phyloP scores from a whole-genome alignment of 2,329 filamentous ascomycete genomes.

The Pseudogymnoascus sp. region DNA sequence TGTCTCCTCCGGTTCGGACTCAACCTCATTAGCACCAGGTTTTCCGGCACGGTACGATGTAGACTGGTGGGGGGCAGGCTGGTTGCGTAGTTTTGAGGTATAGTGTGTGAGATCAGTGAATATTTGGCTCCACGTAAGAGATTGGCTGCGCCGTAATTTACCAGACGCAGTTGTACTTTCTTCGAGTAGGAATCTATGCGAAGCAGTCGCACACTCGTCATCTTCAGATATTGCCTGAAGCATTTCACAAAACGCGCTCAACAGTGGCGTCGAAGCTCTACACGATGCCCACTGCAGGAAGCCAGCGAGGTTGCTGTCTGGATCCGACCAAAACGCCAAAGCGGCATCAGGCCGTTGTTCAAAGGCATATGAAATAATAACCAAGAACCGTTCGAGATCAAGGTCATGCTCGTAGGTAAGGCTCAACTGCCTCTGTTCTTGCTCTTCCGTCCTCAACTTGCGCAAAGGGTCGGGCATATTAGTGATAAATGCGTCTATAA shows the following conservation, averaged over 20 bases:
- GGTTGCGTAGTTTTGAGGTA: conserved; percentile 69
- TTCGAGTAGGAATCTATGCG: conserved; percentile 84
- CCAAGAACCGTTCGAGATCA: conserved; percentile 80
- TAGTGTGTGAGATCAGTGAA: conserved; percentile 86
- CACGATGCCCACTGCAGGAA: conserved; percentile 97
- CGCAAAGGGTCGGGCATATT: conserved; percentile 91
- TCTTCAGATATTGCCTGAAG: conserved; percentile 80
- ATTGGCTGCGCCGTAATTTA: conserved; percentile 75
- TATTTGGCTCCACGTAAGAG: conserved; percentile 88
- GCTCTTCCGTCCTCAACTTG: conserved; percentile 79
- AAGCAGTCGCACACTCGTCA: conserved; percentile 72
- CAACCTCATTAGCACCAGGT: conserved; percentile 59
- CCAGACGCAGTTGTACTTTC: conserved; percentile 68
- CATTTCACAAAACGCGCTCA: conserved; percentile 96
- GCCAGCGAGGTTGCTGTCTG: conserved; percentile 86
- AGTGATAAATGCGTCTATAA: conserved; percentile 87
- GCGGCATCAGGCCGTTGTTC: conserved; percentile 79
- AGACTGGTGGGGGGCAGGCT: conserved; percentile 50
- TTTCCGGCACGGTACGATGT: conserved; percentile 53
- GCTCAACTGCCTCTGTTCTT: conserved; percentile 70
- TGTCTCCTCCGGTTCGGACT: conserved; percentile 83
- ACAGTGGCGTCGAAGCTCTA: conserved; percentile 88
- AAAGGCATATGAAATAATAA: conserved; percentile 88
- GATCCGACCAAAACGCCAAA: conserved; percentile 83
- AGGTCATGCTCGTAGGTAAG: conserved; percentile 60